Conservation (phyloP, 495 filamentous ascomycete species). For the Aspergillus carlsbadensis region DNA sequence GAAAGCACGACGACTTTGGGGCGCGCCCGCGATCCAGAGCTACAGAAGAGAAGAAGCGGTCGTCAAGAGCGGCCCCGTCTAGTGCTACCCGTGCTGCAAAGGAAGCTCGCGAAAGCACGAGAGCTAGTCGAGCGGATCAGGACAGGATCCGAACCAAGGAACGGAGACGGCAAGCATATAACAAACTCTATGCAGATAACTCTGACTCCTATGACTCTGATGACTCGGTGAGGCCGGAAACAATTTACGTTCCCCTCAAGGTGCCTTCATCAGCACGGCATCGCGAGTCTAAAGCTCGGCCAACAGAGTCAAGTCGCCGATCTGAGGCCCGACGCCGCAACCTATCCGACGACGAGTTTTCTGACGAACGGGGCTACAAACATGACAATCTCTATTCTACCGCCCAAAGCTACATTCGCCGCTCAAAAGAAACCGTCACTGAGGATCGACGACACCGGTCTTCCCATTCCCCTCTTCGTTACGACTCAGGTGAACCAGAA, state of each 20-base stretch:
- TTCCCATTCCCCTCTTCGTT: constrained; percentile 35
- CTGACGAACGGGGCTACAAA: constrained; percentile 28
- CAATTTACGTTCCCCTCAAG: constrained; percentile 25
- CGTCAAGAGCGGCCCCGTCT: constrained; percentile 26
- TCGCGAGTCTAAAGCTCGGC: constrained; percentile 13
- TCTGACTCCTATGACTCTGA: constrained; percentile 31
- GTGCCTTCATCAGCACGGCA: constrained; percentile 15
- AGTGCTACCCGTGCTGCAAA: constrained; percentile 27
- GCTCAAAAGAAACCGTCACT: constrained; percentile 26
- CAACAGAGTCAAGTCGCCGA: constrained; percentile 21
- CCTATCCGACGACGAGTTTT: constrained; percentile 29
- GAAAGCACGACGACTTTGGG: constrained; percentile 44
- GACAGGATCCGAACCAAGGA: constrained; percentile 53
- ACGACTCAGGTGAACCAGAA: constrained; percentile 40
- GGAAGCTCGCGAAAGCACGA: constrained; percentile 33
- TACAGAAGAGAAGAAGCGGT: constrained; percentile 40
- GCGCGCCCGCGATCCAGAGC: constrained; percentile 34
- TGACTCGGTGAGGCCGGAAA: constrained; percentile 28
- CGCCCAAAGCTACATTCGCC: constrained; percentile 41
- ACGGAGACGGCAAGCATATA: constrained; percentile 44
- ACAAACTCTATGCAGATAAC: constrained; percentile 41
- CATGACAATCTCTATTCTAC: constrained; percentile 23
- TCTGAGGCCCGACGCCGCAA: constrained; percentile 18
- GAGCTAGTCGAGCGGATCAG: constrained; percentile 32
- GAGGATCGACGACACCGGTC: constrained; percentile 27